phyloP scores from a whole-genome alignment of 2,329 filamentous ascomycete genomes.

The Akanthomyces lecanii region DNA sequence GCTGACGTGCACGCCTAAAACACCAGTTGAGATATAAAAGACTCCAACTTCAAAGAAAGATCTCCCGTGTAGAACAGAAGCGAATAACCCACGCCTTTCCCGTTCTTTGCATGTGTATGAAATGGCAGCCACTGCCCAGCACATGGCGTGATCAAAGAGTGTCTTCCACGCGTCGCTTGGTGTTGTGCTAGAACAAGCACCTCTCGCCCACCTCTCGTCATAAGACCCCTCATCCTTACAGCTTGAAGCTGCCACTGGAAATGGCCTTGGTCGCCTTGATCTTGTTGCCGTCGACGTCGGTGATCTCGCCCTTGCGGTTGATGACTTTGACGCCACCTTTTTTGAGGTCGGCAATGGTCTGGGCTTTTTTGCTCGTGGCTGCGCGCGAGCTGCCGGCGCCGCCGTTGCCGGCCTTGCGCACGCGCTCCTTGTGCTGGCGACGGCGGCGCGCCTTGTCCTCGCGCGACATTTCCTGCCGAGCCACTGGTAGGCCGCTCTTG shows the following conservation, averaged over 20 bases:
- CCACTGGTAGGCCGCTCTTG: slow-evolving; percentile 72
- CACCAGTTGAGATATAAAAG: neutral
- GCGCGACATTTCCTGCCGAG: slow-evolving; percentile 79
- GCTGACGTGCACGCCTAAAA: neutral
- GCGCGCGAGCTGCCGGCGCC: slow-evolving; percentile 25
- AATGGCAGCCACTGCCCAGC: neutral
- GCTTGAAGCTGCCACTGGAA: slow-evolving; percentile 57
- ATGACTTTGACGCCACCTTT: slow-evolving; percentile 89
- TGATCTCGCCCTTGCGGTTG: slow-evolving; percentile 81
- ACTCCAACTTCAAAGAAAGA: neutral
- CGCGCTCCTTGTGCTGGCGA: slow-evolving; percentile 80
- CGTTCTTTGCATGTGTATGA: neutral
- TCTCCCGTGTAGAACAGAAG: neutral
- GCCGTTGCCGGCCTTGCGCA: slow-evolving; percentile 60
- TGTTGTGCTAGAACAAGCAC: neutral
- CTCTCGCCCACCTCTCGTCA: too few species aligned
- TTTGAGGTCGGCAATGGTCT: slow-evolving; percentile 64
- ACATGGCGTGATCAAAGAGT: neutral
- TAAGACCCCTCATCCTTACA: slow-evolving; percentile 34
- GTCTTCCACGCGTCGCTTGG: neutral
- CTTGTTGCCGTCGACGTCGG: slow-evolving; percentile 78
- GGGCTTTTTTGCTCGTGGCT: slow-evolving; percentile 33
- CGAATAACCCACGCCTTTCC: neutral
- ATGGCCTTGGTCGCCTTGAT: slow-evolving; percentile 49
- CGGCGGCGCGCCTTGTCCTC: slow-evolving; percentile 78